Evolutionary conservation across 202 grass and related monocot species (phyloP).

Genomic region (Tripidium arundinaceum): DNA sequence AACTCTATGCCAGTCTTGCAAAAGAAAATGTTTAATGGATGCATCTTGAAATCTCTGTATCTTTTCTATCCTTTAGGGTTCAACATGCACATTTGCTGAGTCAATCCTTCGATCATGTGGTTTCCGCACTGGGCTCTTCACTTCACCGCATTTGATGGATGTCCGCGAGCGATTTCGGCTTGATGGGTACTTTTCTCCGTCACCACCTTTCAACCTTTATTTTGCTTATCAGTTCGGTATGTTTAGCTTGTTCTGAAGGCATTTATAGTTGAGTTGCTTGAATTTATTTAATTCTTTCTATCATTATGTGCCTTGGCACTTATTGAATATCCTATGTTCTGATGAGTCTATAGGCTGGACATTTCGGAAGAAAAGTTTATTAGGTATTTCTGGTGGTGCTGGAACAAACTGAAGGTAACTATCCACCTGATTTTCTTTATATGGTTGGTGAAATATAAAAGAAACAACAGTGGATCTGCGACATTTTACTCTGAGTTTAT

Average conservation of each 20-base stretch:
- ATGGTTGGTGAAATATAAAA: not conserved
- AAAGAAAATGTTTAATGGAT: not conserved
- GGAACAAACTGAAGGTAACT: slow-evolving; percentile 78
- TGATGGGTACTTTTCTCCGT: slow-evolving; percentile 58
- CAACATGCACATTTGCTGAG: slow-evolving; percentile 84
- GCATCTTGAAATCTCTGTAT: not conserved
- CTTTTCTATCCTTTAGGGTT: slow-evolving; percentile 51
- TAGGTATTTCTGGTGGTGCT: slow-evolving; percentile 97
- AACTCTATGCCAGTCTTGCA: not conserved
- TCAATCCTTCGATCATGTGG: slow-evolving; percentile 89
- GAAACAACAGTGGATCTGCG: not conserved
- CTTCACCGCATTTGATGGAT: slow-evolving; percentile 88
- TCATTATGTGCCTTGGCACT: not conserved
- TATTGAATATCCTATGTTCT: not conserved
- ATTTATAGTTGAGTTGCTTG: slow-evolving; percentile 2
- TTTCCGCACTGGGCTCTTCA: slow-evolving; percentile 86
- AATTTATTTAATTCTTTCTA: slow-evolving; percentile 11
- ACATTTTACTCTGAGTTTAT: not conserved
- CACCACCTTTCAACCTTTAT: not conserved
- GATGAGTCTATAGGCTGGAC: not conserved
- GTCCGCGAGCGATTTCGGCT: slow-evolving; percentile 72
- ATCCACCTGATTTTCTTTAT: not conserved
- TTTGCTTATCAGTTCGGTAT: not conserved
- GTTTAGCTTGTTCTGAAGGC: not conserved
- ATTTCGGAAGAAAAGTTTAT: slow-evolving; percentile 88